Conservation (phyloP, 345 rosid genomes). For the Pugionium dolabratum region DNA sequence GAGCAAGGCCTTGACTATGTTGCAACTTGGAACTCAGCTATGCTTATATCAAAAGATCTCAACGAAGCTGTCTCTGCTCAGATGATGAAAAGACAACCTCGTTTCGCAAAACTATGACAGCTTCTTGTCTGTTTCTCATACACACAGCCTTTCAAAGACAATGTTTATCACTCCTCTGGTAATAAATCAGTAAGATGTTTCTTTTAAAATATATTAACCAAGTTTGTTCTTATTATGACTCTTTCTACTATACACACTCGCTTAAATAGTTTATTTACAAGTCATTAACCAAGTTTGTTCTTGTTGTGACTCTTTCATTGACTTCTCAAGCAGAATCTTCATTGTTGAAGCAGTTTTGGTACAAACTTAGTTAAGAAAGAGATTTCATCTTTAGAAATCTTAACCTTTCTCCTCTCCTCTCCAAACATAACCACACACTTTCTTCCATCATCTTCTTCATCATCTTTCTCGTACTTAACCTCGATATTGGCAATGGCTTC, state of each 20-base stretch:
- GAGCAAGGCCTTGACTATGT: conserved; percentile 89
- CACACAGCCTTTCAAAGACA: too few relatives aligned
- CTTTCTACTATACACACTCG: neutral
- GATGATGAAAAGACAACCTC: conserved; percentile 55
- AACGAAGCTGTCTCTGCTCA: conserved; percentile 62
- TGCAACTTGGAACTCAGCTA: conserved; percentile 81
- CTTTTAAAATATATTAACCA: too few relatives aligned
- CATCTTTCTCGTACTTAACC: conserved; percentile 20
- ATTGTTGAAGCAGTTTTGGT: conserved; percentile 38
- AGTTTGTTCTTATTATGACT: too few relatives aligned
- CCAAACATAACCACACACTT: conserved; percentile 9
- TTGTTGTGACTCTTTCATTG: too few relatives aligned
- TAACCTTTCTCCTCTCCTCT: conserved; percentile 39
- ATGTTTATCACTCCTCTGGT: neutral
- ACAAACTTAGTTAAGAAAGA: conserved; percentile 51
- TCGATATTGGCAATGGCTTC: conserved; percentile 46
- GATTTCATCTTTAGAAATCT: conserved; percentile 47
- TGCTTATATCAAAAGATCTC: conserved; percentile 72
- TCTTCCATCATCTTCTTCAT: conserved; percentile 16
- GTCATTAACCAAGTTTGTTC: too few relatives aligned
- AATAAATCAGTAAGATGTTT: neutral
- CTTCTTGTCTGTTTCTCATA: neutral
- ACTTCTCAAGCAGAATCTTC: conserved; percentile 1
- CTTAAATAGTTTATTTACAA: conserved; percentile 16
- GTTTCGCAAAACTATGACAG: conserved; percentile 66